Base-by-base conservation (phyloP, 176 grass and related monocot species). In the Carex parvula region DNA sequence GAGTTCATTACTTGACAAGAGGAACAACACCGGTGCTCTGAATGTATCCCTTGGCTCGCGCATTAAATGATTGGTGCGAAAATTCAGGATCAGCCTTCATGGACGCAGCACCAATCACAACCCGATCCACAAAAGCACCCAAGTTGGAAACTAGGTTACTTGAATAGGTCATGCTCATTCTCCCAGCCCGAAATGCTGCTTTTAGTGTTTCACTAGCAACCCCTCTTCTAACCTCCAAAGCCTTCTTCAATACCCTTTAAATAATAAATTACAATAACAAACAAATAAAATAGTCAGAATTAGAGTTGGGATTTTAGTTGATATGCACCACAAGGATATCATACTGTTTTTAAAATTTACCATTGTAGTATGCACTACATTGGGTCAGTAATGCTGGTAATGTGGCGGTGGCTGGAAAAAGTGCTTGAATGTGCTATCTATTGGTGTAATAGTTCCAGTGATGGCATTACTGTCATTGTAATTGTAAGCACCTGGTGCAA, bases 1-100 rank as follows among this genome's bases (percentile, higher is more conserved):
- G 84, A 84, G 79, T 0, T 42, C 5, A 70, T 94, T 90, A 98
- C 96, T 95, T 98, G 93, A 98, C 87, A 2, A 98, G 88, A 57
- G 87, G 82, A 39, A 98, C 89, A 8, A 95, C 69, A 46, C 86
- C 86, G 0, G 92, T 93, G 9, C 86, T 83, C 42, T 85, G 84
- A 76, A 98, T 91, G 84, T 90, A 98, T 0, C 42, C 73, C 56
- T 89, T 89, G 15, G 95, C 88, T 13, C 95, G 82, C 2, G 86
- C 91, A 88, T 98, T 98, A 87, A 98, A 98, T 35, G 95, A 93
- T 42, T 86, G 85, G 84, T 95, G 95, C 10, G 89, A 89, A 63
- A 95, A 89, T 50, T 95, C 91, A 5, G 92, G 89, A 35, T 91
- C 70, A 11, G 33, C 68, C 57, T 92, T 88, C 88, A 93, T 79